These are phyloP conservation scores for Boletus holoroseus DNA, from an alignment of 1,284 basidiomycete species.

Conservation along the genomic window DNA sequence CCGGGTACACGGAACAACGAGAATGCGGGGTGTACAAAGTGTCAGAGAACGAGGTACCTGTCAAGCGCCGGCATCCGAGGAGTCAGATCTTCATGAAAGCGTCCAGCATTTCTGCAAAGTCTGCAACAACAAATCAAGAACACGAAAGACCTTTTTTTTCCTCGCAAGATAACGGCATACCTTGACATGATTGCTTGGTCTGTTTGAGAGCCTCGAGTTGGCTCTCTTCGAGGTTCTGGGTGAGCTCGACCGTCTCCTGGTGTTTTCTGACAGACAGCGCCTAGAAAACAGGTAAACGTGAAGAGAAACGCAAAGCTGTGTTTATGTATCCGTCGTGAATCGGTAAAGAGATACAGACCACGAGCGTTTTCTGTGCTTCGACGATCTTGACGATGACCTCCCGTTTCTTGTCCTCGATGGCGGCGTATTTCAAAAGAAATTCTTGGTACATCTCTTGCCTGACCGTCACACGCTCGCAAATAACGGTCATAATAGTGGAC, in stretches of 20 bases:
- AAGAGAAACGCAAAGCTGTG: neutral
- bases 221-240: conserved; percentile 24
- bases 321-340: neutral
- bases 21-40: neutral
- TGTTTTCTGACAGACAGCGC: conserved; percentile 28
- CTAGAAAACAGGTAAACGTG: conserved; percentile 8
- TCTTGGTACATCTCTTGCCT: conserved; percentile 28
- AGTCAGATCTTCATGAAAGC: conserved; percentile 25
- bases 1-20: neutral
- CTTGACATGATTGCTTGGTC: conserved; percentile 22
- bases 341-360: conserved; percentile 18
- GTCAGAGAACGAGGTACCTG: conserved; percentile 1
- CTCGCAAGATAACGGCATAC: conserved; percentile 9
- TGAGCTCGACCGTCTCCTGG: conserved; percentile 21
- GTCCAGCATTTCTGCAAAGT: conserved; percentile 19
- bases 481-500: conserved; percentile 5
- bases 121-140: conserved; percentile 1
- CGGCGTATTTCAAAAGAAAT: conserved; percentile 26
- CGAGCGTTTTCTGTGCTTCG: conserved; percentile 24
- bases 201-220: conserved; percentile 24
- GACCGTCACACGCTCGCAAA: neutral
- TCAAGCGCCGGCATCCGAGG: neutral
- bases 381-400: conserved; percentile 27
- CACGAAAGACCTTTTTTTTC: neutral
- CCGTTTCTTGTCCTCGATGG: conserved; percentile 28